Evolutionary conservation across 768 basidiomycete species (phyloP).

Genomic region (Chalciporus pseudorubinellus): DNA sequence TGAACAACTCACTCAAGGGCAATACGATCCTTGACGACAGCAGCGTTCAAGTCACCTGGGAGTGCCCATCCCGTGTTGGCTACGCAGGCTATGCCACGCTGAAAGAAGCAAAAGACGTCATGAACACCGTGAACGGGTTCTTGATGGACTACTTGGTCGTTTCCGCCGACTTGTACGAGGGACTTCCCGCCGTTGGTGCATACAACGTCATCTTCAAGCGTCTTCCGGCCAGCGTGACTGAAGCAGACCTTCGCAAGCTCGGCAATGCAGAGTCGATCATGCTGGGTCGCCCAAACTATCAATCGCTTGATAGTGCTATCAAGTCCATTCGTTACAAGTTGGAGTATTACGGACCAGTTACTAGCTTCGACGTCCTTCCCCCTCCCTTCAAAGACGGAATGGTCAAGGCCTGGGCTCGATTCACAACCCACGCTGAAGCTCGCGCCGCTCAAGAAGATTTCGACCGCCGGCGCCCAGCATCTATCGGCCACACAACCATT

Average conservation of each 20-base stretch:
- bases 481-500: slow-evolving; percentile 46
- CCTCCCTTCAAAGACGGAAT: slow-evolving; percentile 50
- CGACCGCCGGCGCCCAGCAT: slow-evolving; percentile 44
- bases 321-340: slow-evolving; percentile 38
- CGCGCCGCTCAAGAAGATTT: slow-evolving; percentile 47
- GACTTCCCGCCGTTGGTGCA: slow-evolving; percentile 54
- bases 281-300: slow-evolving; percentile 49
- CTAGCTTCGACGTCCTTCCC: slow-evolving; percentile 44
- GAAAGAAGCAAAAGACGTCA: slow-evolving; percentile 49
- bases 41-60: slow-evolving; percentile 57
- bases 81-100: slow-evolving; percentile 61
- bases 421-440: slow-evolving; percentile 51
- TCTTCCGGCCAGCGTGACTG: slow-evolving; percentile 45
- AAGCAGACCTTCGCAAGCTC: slow-evolving; percentile 45
- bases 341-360: slow-evolving; percentile 36
- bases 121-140: slow-evolving; percentile 39
- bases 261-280: slow-evolving; percentile 49
- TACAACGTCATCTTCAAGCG: slow-evolving; percentile 61
- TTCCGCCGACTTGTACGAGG: slow-evolving; percentile 50
- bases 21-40: slow-evolving; percentile 48
- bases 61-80: slow-evolving; percentile 51
- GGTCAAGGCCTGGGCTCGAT: slow-evolving; percentile 56
- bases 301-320: slow-evolving; percentile 34
- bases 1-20: slow-evolving; percentile 37
- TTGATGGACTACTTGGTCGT: slow-evolving; percentile 42